phyloP scores from a whole-genome alignment of 2,329 filamentous ascomycete genomes.

The Fonsecaea pugnacius region DNA sequence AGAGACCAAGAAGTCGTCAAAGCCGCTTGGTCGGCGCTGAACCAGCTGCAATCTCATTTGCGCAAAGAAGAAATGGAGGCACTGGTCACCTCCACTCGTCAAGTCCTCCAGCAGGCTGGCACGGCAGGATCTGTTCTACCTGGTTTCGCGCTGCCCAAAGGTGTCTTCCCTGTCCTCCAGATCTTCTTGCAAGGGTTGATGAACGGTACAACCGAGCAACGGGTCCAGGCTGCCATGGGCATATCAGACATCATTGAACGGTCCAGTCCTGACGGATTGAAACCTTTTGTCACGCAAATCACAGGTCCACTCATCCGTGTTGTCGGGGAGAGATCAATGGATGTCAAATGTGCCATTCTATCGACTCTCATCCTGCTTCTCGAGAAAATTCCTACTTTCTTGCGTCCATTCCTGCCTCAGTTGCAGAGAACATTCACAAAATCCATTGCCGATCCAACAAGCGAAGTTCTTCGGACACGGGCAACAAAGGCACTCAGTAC shows the following conservation, averaged over 20 bases:
- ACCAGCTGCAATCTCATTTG: constrained; percentile 82
- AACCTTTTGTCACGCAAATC: constrained; percentile 95
- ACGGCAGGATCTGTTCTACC: constrained; percentile 81
- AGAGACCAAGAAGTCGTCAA: constrained; percentile 82
- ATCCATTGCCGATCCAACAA: constrained; percentile 88
- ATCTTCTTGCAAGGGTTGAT: constrained; percentile 98
- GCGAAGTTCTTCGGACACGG: constrained; percentile 81
- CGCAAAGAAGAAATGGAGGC: constrained; percentile 98
- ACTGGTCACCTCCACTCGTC: constrained; percentile 81
- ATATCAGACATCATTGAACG: constrained; percentile 96
- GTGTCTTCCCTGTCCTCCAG: constrained; percentile 91
- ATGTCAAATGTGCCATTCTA: constrained; percentile 90
- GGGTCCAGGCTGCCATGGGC: constrained; percentile 86
- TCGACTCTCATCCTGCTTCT: constrained; percentile 92
- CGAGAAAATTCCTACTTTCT: constrained; percentile 92
- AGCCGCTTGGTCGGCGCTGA: constrained; percentile 84
- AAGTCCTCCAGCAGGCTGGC: constrained; percentile 84
- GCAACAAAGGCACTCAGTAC: constrained; percentile 94
- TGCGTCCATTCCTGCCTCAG: constrained; percentile 96
- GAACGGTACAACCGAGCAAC: constrained; percentile 91
- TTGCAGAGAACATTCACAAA: constrained; percentile 96
- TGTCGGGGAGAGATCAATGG: constrained; percentile 91
- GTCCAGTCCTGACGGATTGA: constrained; percentile 82
- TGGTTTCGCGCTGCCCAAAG: constrained; percentile 90
- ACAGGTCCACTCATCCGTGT: constrained; percentile 97